Evolutionary conservation across 306 rosid species (phyloP).

Genomic region (Dryas drummondii): DNA sequence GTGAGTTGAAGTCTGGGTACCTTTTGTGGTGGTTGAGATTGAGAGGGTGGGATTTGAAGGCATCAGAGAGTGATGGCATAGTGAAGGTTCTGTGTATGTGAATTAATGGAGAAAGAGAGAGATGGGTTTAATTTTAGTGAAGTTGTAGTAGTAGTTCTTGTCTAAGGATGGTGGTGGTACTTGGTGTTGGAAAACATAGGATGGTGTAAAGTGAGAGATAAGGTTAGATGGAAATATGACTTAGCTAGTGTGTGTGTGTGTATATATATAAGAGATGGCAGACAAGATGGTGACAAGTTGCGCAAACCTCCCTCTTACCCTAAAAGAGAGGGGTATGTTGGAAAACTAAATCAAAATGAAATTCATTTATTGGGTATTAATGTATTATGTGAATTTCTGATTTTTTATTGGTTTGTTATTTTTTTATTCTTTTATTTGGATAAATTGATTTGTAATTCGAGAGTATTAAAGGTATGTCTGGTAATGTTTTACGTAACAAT

Average conservation of each 20-base stretch:
- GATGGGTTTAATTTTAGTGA: not conserved
- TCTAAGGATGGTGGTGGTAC: not conserved
- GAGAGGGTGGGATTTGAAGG: constrained; percentile 56
- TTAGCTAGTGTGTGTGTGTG: constrained; percentile 37
- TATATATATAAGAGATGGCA: constrained; percentile 61
- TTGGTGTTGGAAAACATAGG: constrained; percentile 27
- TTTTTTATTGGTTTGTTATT: too few relatives aligned
- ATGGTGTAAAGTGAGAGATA: constrained; percentile 33
- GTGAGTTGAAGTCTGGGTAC: constrained; percentile 61
- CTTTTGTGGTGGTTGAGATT: constrained; percentile 45
- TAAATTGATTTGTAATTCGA: too few relatives aligned
- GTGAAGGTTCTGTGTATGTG: not conserved
- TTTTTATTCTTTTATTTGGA: too few relatives aligned
- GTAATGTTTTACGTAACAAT: too few relatives aligned
- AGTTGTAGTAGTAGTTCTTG: not conserved
- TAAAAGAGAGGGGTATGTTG: not conserved
- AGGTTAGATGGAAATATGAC: constrained; percentile 23
- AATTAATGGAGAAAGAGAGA: not conserved
- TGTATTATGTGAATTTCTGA: too few relatives aligned
- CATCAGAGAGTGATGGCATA: constrained; percentile 85
- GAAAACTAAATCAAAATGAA: not conserved
- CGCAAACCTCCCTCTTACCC: constrained; percentile 23
- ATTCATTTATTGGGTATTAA: not conserved
- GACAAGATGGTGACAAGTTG: constrained; percentile 48
- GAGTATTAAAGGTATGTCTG: too few relatives aligned